Evolutionary conservation across 2,329 filamentous ascomycete species (phyloP).

Genomic region (Beauveria rudraprayagi): DNA sequence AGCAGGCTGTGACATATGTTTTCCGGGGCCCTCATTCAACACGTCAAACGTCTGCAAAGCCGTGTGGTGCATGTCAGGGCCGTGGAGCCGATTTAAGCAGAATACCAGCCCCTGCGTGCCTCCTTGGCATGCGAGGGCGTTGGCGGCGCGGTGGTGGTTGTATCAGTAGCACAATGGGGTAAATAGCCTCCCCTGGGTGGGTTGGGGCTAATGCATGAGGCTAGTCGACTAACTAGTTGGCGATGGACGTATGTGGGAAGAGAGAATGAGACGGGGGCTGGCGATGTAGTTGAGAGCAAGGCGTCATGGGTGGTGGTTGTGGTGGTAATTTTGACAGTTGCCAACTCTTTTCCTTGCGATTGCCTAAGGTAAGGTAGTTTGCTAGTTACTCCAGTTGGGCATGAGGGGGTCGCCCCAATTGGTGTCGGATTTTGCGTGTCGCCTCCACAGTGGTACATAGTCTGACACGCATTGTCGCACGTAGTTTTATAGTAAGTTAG

Average conservation of each 20-base stretch:
- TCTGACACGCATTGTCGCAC: slow-evolving; percentile 7
- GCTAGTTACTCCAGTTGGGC: no score
- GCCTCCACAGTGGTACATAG: neutral
- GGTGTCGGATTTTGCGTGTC: neutral
- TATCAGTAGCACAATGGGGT: neutral
- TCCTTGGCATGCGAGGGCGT: neutral
- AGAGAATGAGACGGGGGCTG: neutral
- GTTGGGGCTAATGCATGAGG: neutral
- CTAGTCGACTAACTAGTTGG: neutral
- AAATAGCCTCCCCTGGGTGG: neutral
- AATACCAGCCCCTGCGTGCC: neutral
- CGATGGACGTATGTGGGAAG: neutral
- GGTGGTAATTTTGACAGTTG: neutral
- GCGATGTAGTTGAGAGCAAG: neutral
- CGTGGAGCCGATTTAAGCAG: slow-evolving; percentile 2
- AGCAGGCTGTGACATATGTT: slow-evolving; percentile 1
- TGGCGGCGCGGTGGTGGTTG: neutral
- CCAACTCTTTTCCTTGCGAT: no score
- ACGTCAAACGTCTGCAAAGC: slow-evolving; percentile 2
- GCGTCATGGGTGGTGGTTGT: neutral
- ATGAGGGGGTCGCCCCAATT: neutral
- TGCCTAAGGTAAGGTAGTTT: no score
- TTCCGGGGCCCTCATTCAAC: slow-evolving; percentile 1
- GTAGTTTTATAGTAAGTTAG: neutral
- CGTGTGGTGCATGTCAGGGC: slow-evolving; percentile 5